Base-by-base conservation (phyloP, 495 filamentous ascomycete genomes). In the Hypoxylon trugodes region DNA sequence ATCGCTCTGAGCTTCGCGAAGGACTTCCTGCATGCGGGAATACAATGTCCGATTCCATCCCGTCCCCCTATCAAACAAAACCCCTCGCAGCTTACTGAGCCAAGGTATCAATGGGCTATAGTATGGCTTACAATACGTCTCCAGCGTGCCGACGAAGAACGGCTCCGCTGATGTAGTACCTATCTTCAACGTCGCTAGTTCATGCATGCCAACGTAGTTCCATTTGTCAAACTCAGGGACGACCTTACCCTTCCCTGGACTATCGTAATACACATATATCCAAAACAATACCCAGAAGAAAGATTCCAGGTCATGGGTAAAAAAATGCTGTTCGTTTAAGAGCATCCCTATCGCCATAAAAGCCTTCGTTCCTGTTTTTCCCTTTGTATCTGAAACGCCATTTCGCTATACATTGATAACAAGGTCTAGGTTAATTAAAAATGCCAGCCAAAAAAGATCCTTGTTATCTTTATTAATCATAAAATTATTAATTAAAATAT, bases 281-380 rank as follows among this genome's bases (percentile, higher is more conserved):
- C 74, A 81, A 50, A 81, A 83, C 0, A 84, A 53, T 15, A 85
- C 79, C 77, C 76, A 84, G 60, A 84, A 84, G 66, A 85, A 82
- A 16, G 77, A 84, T 68, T 85, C 79, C 10, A 85, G 73, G 58
- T 81, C 74, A 43, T 81, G 73, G 73, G 79, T 75, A 37, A 79
- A 80, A 2, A 68, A 72, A 62, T 80, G 73, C 12, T 70, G 55
- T 50, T 82, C 69, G 57, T 69, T 69, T 16, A 69, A 59, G 26
- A 79, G 75, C 21, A 57, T 68, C 35, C 74, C 69, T 40, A 81
- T 80, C 10, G 76, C 75, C 71, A 82, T 81, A 47, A 78, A 79
- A n/a, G 76, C 76, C 71, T 72, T 80, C 15, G 74, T 81, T 26
- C 77, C 77, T 4, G 73, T 79, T 55, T 73, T 80, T 18, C 70